Conservation (phyloP, 1,139 yeast genomes). For the Kodamaea suecica region DNA sequence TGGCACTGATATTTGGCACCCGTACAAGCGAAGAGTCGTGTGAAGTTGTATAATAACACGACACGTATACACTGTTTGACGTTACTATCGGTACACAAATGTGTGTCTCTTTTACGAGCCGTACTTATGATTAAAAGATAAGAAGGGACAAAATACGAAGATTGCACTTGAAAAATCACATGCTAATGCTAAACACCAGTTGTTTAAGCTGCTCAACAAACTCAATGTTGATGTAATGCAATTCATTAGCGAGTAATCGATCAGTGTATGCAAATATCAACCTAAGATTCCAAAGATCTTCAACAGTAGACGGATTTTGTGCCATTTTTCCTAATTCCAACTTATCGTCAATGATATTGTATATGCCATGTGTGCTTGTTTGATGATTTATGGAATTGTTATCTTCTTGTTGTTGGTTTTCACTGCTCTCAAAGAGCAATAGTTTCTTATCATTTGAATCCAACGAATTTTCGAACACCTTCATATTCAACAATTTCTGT, state of each 20-base stretch:
- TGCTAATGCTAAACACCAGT: constrained; percentile 31
- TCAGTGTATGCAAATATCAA: constrained; percentile 65
- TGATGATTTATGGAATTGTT: constrained; percentile 2
- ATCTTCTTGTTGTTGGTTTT: constrained; percentile 3
- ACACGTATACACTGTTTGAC: too few relatives aligned
- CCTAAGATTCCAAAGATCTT: constrained; percentile 66
- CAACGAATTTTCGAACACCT: constrained; percentile 24
- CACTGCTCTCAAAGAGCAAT: constrained; percentile 30
- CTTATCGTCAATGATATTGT: constrained; percentile 56
- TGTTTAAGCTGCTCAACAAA: constrained; percentile 53
- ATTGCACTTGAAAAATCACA: too few relatives aligned
- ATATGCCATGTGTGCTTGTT: constrained; percentile 20
- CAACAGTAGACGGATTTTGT: constrained; percentile 39
- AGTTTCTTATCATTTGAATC: constrained; percentile 35
- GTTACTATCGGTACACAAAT: too few relatives aligned
- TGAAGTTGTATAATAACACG: too few relatives aligned
- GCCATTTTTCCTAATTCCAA: constrained; percentile 50
- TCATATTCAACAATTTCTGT: constrained; percentile 21
- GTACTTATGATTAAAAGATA: too few relatives aligned
- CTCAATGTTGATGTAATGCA: constrained; percentile 43
- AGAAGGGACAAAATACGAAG: too few relatives aligned
- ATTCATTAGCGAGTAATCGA: constrained; percentile 26
- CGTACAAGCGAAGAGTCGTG: neutral
- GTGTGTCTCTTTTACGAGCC: neutral
- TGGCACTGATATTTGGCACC: neutral